Percentiles rank a stretch among this genome's conserved stretches.
phyloP scores from a whole-genome alignment of 2,329 filamentous ascomycete species.

The Curvularia lunata region DNA sequence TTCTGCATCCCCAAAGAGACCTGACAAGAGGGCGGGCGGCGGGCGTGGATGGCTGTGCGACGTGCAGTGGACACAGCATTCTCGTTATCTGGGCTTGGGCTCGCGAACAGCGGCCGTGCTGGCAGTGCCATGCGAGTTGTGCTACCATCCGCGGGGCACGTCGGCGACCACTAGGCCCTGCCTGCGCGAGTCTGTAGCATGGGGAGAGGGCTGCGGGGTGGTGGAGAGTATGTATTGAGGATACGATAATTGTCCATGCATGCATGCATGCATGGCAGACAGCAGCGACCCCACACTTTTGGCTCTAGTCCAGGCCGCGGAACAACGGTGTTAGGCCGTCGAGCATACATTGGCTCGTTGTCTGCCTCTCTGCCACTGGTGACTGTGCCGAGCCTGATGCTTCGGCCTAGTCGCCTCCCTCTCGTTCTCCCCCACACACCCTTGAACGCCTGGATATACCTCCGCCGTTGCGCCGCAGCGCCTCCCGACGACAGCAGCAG shows the following conservation, averaged over 20 bases:
- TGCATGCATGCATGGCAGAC: conserved; percentile 4
- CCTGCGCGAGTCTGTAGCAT: background rate
- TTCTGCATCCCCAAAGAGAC: conserved; percentile 24
- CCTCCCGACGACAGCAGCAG: conserved; percentile 15
- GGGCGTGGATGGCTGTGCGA: conserved; percentile 11
- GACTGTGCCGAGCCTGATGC: conserved; percentile 19
- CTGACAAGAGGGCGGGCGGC: conserved; percentile 23
- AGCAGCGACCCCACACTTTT: conserved; percentile 18
- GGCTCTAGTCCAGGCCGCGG: conserved; percentile 1
- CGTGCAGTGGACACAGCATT: conserved; percentile 22
- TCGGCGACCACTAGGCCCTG: conserved; percentile 24
- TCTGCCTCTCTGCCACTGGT: conserved; percentile 10
- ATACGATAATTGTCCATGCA: background rate
- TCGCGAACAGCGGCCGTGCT: conserved; percentile 30
- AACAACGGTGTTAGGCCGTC: conserved; percentile 2
- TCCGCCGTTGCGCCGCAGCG: conserved; percentile 27
- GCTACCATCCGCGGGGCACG: conserved; percentile 21
- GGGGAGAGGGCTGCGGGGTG: background rate
- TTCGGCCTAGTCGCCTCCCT: conserved; percentile 17
- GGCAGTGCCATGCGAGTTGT: conserved; percentile 33
- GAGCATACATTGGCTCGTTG: conserved; percentile 10
- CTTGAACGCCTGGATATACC: conserved; percentile 18
- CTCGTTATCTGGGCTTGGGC: conserved; percentile 22
- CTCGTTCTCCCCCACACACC: conserved; percentile 13
- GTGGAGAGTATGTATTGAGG: background rate